Conservation (phyloP, 2,329 filamentous ascomycete genomes). For the Sordariomycetes sp. region DNA sequence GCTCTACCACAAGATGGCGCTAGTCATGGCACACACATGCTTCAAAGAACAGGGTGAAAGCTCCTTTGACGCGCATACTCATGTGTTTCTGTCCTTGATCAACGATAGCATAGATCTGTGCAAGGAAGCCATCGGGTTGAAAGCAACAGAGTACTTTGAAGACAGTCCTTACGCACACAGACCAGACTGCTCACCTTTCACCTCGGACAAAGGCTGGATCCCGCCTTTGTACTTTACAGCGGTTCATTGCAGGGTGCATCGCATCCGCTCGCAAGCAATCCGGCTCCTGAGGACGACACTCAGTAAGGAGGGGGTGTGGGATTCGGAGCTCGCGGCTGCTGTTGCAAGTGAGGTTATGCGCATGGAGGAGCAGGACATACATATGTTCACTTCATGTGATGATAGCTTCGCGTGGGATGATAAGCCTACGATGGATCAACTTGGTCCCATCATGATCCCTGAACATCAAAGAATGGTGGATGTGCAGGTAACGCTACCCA, state of each 20-base stretch:
- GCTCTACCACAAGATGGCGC: conserved; percentile 1
- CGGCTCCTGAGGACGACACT: not conserved
- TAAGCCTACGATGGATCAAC: not conserved
- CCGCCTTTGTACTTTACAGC: conserved; percentile 2
- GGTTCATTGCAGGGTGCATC: not conserved
- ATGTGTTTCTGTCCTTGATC: not conserved
- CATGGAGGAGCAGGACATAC: not conserved
- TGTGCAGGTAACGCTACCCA: not conserved
- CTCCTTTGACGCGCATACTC: conserved; percentile 1
- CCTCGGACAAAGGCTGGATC: conserved; percentile 1
- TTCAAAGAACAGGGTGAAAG: not conserved
- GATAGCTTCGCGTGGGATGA: not conserved
- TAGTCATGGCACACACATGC: not conserved
- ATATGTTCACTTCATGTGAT: not conserved
- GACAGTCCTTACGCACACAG: not conserved
- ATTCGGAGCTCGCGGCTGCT: conserved; percentile 1
- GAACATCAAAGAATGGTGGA: not conserved
- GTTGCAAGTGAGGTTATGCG: conserved; percentile 2
- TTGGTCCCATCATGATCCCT: not conserved
- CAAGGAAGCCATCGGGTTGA: not conserved
- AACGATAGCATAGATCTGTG: too few relatives aligned
- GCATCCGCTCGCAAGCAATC: not conserved
- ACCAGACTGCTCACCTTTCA: not conserved
- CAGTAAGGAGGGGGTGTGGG: conserved; percentile 3
- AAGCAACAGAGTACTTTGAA: not conserved